Conservation (phyloP, 1,139 yeast genomes). For the Geotrichum australiense region DNA sequence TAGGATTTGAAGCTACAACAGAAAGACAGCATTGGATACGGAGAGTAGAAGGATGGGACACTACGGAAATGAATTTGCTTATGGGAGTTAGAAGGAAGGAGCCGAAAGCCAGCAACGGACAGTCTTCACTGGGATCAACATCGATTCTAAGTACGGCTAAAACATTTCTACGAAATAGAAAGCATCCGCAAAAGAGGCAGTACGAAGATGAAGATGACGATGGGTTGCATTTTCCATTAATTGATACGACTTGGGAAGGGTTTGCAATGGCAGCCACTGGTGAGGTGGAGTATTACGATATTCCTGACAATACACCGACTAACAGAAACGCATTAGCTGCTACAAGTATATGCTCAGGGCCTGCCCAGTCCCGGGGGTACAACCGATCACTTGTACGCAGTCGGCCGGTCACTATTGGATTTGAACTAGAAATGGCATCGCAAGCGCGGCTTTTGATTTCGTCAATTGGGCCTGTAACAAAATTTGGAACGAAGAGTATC, state of each 20-base stretch:
- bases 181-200: background rate
- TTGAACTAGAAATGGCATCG: slow-evolving; percentile 15
- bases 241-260: slow-evolving; percentile 57
- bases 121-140: no score
- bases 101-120: no score
- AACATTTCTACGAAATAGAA: background rate
- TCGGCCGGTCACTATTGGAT: slow-evolving; percentile 9
- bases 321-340: slow-evolving; percentile 1
- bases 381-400: background rate
- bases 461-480: slow-evolving; percentile 48
- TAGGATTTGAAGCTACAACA: slow-evolving; percentile 69
- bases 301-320: slow-evolving; percentile 40
- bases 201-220: slow-evolving; percentile 3
- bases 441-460: slow-evolving; percentile 38
- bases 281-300: slow-evolving; percentile 48
- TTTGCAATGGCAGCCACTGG: slow-evolving; percentile 70
- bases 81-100: slow-evolving; percentile 57
- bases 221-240: background rate
- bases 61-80: slow-evolving; percentile 68
- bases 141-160: no score
- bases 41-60: slow-evolving; percentile 67
- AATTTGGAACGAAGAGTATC: slow-evolving; percentile 72
- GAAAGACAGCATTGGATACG: slow-evolving; percentile 66
- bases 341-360: background rate
- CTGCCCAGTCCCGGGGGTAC: slow-evolving; percentile 13